Conservation (phyloP, 2,329 filamentous ascomycete genomes). For the Alternaria conjuncta region DNA sequence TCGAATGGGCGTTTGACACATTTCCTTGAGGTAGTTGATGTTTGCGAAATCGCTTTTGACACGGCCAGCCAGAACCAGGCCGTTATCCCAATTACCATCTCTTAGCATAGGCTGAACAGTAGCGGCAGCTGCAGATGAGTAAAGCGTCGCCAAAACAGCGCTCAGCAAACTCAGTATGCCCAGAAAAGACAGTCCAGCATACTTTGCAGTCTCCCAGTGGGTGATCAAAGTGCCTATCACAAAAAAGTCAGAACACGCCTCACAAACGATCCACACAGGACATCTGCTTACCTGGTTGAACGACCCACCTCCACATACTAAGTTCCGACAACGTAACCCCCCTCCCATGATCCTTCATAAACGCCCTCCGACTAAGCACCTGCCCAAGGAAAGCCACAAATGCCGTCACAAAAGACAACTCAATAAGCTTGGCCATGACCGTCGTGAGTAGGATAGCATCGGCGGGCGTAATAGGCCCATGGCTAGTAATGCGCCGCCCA, state of each 20-base stretch:
- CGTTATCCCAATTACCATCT: conserved; percentile 59
- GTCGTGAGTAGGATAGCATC: conserved; percentile 73
- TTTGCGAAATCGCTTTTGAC: conserved; percentile 71
- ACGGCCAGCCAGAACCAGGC: conserved; percentile 59
- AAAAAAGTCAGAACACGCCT: conserved; percentile 21
- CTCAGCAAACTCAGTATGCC: conserved; percentile 70
- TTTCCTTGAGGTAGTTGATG: conserved; percentile 58
- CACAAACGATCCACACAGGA: neutral
- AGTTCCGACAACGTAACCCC: conserved; percentile 79
- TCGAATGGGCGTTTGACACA: conserved; percentile 68
- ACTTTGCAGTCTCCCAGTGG: conserved; percentile 69
- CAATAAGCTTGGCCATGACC: conserved; percentile 76
- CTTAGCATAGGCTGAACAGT: conserved; percentile 73
- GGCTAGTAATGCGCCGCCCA: conserved; percentile 62
- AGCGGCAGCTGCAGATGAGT: conserved; percentile 77
- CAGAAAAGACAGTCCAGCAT: conserved; percentile 68
- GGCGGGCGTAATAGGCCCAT: conserved; percentile 62
- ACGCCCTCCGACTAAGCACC: conserved; percentile 71
- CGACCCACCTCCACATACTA: conserved; percentile 75
- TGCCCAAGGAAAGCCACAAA: conserved; percentile 79
- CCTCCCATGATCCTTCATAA: conserved; percentile 61
- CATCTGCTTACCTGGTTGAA: conserved; percentile 53
- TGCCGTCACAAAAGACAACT: conserved; percentile 78
- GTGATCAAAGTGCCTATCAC: conserved; percentile 73
- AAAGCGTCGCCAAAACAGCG: conserved; percentile 71